These are phyloP conservation scores for Melocanna baccifera DNA, from an alignment of 176 grass and related monocot genomes.

Conservation along the genomic window DNA sequence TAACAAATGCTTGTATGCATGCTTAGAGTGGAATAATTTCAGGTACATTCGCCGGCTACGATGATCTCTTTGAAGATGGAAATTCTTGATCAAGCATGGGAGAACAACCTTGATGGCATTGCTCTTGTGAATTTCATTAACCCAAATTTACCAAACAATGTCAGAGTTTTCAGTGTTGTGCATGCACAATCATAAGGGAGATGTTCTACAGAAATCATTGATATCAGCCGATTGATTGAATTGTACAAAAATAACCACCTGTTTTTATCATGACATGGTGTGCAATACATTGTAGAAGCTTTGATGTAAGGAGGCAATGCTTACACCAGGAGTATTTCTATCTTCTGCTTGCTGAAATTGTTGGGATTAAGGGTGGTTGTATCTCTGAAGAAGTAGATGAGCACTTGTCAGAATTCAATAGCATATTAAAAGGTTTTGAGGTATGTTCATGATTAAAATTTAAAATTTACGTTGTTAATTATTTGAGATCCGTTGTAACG, in stretches of 20 bases:
- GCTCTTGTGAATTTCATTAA: constrained; percentile 74
- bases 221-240: background rate
- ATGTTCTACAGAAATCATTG: background rate
- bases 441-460: constrained; percentile 24
- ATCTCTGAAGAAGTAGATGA: constrained; percentile 58
- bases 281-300: constrained; percentile 50
- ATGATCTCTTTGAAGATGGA: constrained; percentile 98
- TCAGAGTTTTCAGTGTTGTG: constrained; percentile 86
- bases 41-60: constrained; percentile 93
- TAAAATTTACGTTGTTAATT: too few species aligned
- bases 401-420: constrained; percentile 69
- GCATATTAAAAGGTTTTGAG: constrained; percentile 75
- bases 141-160: constrained; percentile 76
- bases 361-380: constrained; percentile 68
- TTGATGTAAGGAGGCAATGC: constrained; percentile 92
- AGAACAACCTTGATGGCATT: constrained; percentile 66
- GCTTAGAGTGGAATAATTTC: constrained; percentile 52
- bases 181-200: constrained; percentile 64
- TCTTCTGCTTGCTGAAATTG: constrained; percentile 86
- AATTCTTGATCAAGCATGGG: constrained; percentile 81
- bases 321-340: constrained; percentile 69
- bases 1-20: constrained; percentile 47
- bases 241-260: constrained; percentile 1
- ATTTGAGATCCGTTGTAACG: too few species aligned
- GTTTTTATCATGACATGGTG: background rate